Evolutionary conservation across 148 eudicot species (phyloP), one percentile per base, ranked within the genome.

Genomic region (Salicornia ramosissima): DNA sequence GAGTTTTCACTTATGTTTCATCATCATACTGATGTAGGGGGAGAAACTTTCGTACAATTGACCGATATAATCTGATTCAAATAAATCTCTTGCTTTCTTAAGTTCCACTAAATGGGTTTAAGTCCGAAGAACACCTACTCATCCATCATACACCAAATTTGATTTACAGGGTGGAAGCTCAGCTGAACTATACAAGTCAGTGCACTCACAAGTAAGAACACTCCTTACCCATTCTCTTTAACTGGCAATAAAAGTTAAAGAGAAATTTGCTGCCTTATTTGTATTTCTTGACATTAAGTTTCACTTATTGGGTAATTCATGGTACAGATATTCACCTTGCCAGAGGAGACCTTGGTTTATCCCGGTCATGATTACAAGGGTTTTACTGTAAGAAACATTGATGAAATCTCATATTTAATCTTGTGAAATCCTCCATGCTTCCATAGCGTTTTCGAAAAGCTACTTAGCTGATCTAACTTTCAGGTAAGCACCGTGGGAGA

Each of bases 311-410:
- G 47, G 39, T 61, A 39, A 68, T 9, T 83, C 68, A 53, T 26
- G 71, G 47, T 12, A 43, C 91, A 94, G 98, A 90, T 94, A 70
- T 94, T 94, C 80, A 87, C 92, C 45, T 73, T 94, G 85, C 97
- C 97, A 26, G 85, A 82, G 73, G 96, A 90, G 64, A 94, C 97
- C 51, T 75, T 94, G 65, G 21, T 94, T 14, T 94, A 87, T 81
- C 98, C 98, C 50, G 98, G 91, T 80, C 98, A 94, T 72, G 98
- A 94, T 81, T 94, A 94, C 85, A 90, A 84, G 82, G 98, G 98
- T 30, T 90, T 85, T 81, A 83, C 83, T 47, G 98, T 92, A 86
- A 78, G 92, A 55, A 58, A 71, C 49, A 34, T 63, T 71, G 18
- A 34, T 34, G 10, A 25, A 21, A 39, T 53, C 49, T 65, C 51